Conservation (phyloP, 1,284 basidiomycete species). For the Fomitopsis pinicola region DNA sequence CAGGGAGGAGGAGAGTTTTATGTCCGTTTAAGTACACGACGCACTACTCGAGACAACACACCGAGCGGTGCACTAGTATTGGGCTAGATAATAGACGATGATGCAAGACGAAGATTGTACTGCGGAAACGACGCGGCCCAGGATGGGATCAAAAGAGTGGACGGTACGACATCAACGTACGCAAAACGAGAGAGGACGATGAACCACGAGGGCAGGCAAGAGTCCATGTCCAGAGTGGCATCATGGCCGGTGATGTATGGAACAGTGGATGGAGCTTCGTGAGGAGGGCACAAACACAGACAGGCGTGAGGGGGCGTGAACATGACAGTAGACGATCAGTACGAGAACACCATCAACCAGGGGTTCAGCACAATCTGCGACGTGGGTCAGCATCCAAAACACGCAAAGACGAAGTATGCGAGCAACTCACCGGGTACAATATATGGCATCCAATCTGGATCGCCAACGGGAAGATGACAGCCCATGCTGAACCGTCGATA, state of each 20-base stretch:
- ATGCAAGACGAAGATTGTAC: not conserved
- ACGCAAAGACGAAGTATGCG: not conserved
- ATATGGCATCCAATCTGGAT: slow-evolving; percentile 36
- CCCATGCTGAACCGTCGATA: slow-evolving; percentile 36
- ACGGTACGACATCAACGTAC: not conserved
- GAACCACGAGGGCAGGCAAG: not conserved
- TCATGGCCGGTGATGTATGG: slow-evolving; percentile 6
- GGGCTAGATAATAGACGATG: not conserved
- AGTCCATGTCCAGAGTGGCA: slow-evolving; percentile 7
- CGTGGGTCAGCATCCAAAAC: not conserved
- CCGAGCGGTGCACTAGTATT: not conserved
- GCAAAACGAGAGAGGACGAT: not conserved
- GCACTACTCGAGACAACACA: slow-evolving; percentile 1
- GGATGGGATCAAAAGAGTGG: not conserved
- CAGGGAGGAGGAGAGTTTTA: not conserved
- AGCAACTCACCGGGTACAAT: slow-evolving; percentile 35
- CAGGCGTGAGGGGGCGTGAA: slow-evolving; percentile 1
- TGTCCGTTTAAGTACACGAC: slow-evolving; percentile 1
- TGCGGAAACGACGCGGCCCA: not conserved
- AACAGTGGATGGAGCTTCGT: not conserved
- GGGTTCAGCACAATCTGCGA: slow-evolving; percentile 44
- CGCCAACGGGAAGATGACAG: slow-evolving; percentile 41
- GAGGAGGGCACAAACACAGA: not conserved
- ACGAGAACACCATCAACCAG: slow-evolving; percentile 47
- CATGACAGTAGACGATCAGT: slow-evolving; percentile 24